Evolutionary conservation across 2,329 filamentous ascomycete genomes (phyloP).

Genomic region (Fusarium sp.): DNA sequence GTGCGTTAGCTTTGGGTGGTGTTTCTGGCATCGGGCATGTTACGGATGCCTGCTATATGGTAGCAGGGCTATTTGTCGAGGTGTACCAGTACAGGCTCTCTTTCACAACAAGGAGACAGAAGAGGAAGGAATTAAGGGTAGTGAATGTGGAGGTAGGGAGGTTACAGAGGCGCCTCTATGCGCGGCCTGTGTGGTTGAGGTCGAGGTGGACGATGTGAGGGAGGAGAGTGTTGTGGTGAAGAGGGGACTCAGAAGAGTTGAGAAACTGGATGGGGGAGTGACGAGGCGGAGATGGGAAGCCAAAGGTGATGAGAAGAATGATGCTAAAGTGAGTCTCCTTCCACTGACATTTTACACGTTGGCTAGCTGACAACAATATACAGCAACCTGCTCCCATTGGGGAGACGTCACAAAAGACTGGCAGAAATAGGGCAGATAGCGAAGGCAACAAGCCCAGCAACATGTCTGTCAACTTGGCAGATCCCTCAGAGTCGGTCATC

Average conservation of each 20-base stretch:
- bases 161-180: slow-evolving; percentile 61
- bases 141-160: slow-evolving; percentile 48
- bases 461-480: slow-evolving; percentile 24
- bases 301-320: slow-evolving; percentile 31
- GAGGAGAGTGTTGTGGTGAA: slow-evolving; percentile 50
- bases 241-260: slow-evolving; percentile 56
- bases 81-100: slow-evolving; percentile 49
- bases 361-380: slow-evolving; percentile 4
- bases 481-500: slow-evolving; percentile 49
- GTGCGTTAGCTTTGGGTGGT: slow-evolving; percentile 69
- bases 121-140: neutral
- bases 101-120: slow-evolving; percentile 35
- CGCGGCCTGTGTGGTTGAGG: slow-evolving; percentile 55
- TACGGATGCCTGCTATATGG: slow-evolving; percentile 67
- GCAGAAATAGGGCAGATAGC: slow-evolving; percentile 7
- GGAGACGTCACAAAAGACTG: neutral
- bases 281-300: slow-evolving; percentile 56
- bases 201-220: slow-evolving; percentile 49
- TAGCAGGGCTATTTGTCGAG: slow-evolving; percentile 50
- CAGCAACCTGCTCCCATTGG: slow-evolving; percentile 1
- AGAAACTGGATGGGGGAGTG: slow-evolving; percentile 58
- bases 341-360: too few species aligned
- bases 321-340: slow-evolving; percentile 7
- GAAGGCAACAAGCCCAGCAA: slow-evolving; percentile 12
- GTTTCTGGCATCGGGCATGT: slow-evolving; percentile 68